Conservation (phyloP, 2,329 filamentous ascomycete species). For the Botrytis paeoniae region DNA sequence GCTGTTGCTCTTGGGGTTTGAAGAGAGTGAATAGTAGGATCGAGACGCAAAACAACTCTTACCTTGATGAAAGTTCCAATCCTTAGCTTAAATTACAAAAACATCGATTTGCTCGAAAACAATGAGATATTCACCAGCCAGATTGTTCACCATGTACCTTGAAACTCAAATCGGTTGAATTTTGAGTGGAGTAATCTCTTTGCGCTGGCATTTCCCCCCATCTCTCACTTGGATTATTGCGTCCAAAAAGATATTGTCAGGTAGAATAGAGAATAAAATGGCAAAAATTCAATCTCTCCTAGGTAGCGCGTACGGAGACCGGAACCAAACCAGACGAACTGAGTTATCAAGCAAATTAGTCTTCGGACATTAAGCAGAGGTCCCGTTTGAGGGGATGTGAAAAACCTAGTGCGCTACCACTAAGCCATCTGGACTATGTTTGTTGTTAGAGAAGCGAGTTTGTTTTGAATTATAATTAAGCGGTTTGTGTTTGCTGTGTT, state of each 20-base stretch:
- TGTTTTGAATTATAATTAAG: neutral
- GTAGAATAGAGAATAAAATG: neutral
- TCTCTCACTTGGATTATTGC: too few relatives aligned
- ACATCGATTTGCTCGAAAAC: neutral
- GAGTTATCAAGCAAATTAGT: neutral
- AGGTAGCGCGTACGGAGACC: neutral
- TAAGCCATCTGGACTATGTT: conserved; percentile 10
- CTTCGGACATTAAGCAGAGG: conserved; percentile 6
- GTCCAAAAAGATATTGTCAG: neutral
- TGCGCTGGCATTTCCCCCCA: neutral
- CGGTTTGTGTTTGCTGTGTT: neutral
- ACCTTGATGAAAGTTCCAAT: neutral
- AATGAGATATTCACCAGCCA: neutral
- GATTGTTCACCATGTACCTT: neutral
- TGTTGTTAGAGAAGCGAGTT: neutral
- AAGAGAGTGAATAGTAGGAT: neutral
- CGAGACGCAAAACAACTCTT: neutral
- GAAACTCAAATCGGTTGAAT: neutral
- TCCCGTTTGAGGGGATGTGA: conserved; percentile 5
- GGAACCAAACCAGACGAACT: neutral
- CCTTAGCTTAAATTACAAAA: neutral
- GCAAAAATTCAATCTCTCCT: neutral
- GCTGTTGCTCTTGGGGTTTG: neutral
- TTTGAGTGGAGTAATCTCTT: neutral
- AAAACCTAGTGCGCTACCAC: conserved; percentile 4